Base-by-base conservation (phyloP, 805 yeast species). In the Debaryomyces maramus region DNA sequence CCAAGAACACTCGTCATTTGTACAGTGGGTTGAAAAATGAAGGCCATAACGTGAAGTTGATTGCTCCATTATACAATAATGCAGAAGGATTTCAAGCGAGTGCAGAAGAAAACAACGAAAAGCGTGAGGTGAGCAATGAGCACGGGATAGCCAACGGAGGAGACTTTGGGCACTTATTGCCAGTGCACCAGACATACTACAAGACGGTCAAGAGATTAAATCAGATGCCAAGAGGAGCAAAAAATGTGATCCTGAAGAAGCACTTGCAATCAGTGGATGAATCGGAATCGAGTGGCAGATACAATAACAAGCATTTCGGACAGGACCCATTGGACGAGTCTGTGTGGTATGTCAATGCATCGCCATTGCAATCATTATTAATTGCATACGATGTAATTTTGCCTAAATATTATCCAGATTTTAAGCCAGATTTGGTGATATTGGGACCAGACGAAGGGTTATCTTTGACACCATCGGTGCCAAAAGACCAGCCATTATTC, bases 381-480 rank as follows among this genome's bases (percentile, higher is more conserved):
- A 43, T 61, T 5, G 65, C 60, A 2, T 41, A 58, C 15, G 55
- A 58, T 27, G 46, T 50, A 10, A 52, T 67, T 19, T 37, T 63
- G 14, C 63, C 67, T 1, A 34, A 31, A 5, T 50, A 48, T 46
- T 48, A 55, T 32, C 56, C 61, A 0, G 48, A 45, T 3, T 59
- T 65, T 41, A 28, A 24, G 4, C 62, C 65, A 0, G 70, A 65
- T 37, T 52, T 65, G 47, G 58, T 66, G 9, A 31, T 67, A 13
- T 30, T 63, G 6, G 71, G 72, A 3, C 70, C 72, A 11, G 56
- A 58, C 40, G 63, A 59, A 43, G 66, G 64, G 7, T 36, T 47
- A 16, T 40, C 45, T 6, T 40, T 47, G 27, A 45, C 50, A 2
- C 35, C 36, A 13, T 34, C 22, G 16, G 10, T 31, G 10, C 35